Base-by-base conservation (phyloP, 768 basidiomycete genomes). In the Leucosporidium creatinivorum region DNA sequence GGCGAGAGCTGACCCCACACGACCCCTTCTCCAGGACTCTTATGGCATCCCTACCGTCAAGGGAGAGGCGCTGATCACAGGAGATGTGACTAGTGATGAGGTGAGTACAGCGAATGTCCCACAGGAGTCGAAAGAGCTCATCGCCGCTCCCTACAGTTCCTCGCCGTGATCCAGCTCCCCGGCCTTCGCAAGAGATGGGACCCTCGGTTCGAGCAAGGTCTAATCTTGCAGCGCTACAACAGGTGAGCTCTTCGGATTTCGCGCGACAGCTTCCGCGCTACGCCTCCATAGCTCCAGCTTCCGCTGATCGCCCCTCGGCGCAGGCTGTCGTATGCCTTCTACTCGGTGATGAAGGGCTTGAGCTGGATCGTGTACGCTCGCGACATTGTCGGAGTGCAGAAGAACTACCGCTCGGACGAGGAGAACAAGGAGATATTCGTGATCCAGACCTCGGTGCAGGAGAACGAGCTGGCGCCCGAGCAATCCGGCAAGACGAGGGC, bases 361-460 rank as follows among this genome's bases (percentile, higher is more conserved):
- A 61, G 59, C 15, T 62, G 69, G 68, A 36, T 75, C 51, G 65
- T 75, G 56, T 62, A 74, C 61, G 68, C 71, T 23, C 66, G 70
- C 19, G 70, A 68, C 48, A 66, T 73, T 30, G 62, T 63, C 31
- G 73, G 50, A 39, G 61, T 67, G 6, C 63, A 73, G 39, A 58
- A 51, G 31, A 64, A 67, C 63, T 56, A 65, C 25, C 48, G 54
- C 6, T 52, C 52, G 2, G 51, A 52, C 0, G 65, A 61, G 9
- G 58, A 31, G 61, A 66, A 66, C 47, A 50, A 67, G 30, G 73
- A 73, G 58, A 47, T 68, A 7, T 21, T 58, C 8, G n/a, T 73
- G 23, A 63, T 73, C 17, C 73, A 73, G 56, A 73, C 69, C 8
- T 61, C 61, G 33, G 59, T 70, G 33, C 39, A 63, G 19, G 73